phyloP scores from a whole-genome alignment of 805 yeast genomes.

The Pichia phayaonensis region DNA sequence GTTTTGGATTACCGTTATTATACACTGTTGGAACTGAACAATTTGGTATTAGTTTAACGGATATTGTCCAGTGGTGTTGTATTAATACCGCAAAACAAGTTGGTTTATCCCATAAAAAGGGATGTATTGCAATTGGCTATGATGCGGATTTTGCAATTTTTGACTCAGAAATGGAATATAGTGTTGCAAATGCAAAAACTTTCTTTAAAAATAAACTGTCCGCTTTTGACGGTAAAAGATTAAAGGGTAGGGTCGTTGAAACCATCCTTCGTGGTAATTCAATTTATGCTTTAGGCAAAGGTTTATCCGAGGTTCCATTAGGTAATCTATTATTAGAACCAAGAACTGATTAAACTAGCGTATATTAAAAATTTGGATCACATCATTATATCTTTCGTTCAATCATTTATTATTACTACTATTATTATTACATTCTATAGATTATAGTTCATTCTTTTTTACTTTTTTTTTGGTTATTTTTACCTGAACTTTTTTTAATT shows the following conservation, averaged over 20 bases:
- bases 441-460: not conserved
- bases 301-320: conserved; percentile 48
- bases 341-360: conserved; percentile 25
- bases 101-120: conserved; percentile 68
- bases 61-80: conserved; percentile 74
- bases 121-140: conserved; percentile 60
- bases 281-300: conserved; percentile 50
- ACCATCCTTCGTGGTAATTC: conserved; percentile 73
- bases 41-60: conserved; percentile 31
- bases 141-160: conserved; percentile 88
- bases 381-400: not conserved
- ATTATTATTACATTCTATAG: not conserved
- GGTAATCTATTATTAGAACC: conserved; percentile 60
- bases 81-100: conserved; percentile 80
- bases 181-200: conserved; percentile 46
- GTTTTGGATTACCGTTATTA: conserved; percentile 77
- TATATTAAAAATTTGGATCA: not conserved
- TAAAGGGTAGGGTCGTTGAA: conserved; percentile 69
- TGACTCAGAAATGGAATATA: conserved; percentile 50
- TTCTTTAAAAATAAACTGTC: conserved; percentile 82
- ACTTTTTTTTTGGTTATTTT: not conserved
- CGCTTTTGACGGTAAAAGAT: conserved; percentile 67
- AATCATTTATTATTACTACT: not conserved
- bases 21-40: conserved; percentile 62
- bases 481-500: too few species aligned